A percentile compares a stretch with the other conserved stretches of the same genome.
These are phyloP conservation scores for Prasinococcaceae sp. DNA, from an alignment of 139 green algal species.

Conservation along the genomic window DNA sequence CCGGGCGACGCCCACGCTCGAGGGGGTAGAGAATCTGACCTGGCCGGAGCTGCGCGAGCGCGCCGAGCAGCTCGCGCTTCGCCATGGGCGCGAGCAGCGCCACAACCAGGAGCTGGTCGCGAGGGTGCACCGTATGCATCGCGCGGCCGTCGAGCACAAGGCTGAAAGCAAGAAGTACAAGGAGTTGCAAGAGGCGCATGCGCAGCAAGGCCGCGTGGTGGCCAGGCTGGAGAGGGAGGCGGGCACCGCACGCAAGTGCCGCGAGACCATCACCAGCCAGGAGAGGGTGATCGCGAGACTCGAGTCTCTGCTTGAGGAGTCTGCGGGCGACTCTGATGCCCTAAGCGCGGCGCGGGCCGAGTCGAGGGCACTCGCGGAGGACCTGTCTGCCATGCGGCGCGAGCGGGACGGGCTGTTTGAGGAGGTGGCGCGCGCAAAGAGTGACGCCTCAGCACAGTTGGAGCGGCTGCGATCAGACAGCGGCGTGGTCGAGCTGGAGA, in stretches of 20 bases:
- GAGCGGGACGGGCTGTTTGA: no score
- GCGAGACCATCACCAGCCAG: conserved; percentile 3
- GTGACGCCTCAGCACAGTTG: no score
- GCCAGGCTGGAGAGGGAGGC: conserved; percentile 1
- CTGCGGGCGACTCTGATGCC: neutral
- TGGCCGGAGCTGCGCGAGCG: neutral
- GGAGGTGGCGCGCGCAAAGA: no score
- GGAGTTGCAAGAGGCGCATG: conserved; percentile 13
- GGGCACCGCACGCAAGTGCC: neutral
- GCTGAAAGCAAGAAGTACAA: neutral
- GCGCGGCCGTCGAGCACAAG: neutral
- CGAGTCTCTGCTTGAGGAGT: conserved; percentile 5
- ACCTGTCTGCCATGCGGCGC: no score
- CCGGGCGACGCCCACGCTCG: no score
- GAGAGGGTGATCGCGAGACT: conserved; percentile 7
- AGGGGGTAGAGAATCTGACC: no score
- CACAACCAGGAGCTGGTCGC: conserved; percentile 5
- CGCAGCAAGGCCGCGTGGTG: neutral
- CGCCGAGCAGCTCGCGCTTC: neutral
- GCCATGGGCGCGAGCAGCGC: neutral
- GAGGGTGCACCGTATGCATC: conserved; percentile 1
- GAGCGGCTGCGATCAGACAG: no score
- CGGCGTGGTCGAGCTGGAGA: no score
- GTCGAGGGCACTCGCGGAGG: no score
- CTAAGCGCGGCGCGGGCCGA: no score